phyloP scores from a whole-genome alignment of 768 basidiomycete genomes.

The Tephrocybe sp. region DNA sequence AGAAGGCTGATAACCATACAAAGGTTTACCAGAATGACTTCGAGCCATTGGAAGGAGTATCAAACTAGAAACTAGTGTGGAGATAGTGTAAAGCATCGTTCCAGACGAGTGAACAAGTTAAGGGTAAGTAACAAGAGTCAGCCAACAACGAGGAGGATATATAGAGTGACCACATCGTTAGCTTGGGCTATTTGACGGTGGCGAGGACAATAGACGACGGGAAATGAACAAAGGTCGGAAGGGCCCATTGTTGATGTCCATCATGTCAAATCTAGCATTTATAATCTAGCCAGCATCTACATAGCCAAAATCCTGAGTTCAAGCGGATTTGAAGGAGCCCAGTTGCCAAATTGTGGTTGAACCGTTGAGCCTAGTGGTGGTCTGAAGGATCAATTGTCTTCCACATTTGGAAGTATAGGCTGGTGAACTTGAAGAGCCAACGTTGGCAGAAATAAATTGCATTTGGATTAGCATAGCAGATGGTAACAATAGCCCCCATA shows the following conservation, averaged over 20 bases:
- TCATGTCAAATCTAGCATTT: neutral
- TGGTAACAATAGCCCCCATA: too few relatives aligned
- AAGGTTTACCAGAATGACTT: neutral
- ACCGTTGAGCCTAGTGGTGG: too few relatives aligned
- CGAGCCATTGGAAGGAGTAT: neutral
- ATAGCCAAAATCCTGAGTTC: too few relatives aligned
- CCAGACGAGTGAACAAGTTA: neutral
- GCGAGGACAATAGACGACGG: neutral
- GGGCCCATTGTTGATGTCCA: neutral
- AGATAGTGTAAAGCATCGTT: neutral
- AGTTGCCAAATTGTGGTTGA: too few relatives aligned
- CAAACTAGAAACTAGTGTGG: neutral
- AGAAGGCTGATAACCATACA: too few relatives aligned
- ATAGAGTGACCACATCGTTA: neutral
- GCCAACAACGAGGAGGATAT: neutral
- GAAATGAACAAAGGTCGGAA: neutral
- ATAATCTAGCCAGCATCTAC: too few relatives aligned
- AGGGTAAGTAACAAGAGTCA: neutral
- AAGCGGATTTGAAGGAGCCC: too few relatives aligned
- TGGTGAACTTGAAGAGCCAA: too few relatives aligned
- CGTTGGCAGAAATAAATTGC: too few relatives aligned
- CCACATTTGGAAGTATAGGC: too few relatives aligned
- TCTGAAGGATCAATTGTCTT: too few relatives aligned
- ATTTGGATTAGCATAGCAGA: too few relatives aligned
- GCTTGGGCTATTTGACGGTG: neutral